These are phyloP conservation scores for Tulasnella sp. DNA, from an alignment of 768 basidiomycete species.

Conservation along the genomic window DNA sequence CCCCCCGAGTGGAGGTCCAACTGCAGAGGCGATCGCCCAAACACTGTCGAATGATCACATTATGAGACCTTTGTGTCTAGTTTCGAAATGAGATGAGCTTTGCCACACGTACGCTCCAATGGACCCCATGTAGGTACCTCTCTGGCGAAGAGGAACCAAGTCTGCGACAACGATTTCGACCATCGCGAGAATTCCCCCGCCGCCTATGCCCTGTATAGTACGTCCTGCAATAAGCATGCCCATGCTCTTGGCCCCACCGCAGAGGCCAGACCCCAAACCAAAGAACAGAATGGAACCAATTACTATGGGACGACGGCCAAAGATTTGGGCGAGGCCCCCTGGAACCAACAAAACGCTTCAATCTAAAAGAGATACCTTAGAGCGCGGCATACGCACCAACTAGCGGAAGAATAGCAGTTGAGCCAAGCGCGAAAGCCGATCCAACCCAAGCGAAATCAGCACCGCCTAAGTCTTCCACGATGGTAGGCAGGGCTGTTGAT, in stretches of 20 bases:
- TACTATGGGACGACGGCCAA: conserved; percentile 46
- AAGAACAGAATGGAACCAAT: conserved; percentile 44
- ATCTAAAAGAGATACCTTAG: neutral
- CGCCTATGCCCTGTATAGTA: conserved; percentile 44
- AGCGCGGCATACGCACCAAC: conserved; percentile 43
- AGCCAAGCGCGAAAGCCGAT: conserved; percentile 39
- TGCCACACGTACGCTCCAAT: conserved; percentile 42
- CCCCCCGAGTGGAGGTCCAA: conserved; percentile 35
- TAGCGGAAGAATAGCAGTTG: conserved; percentile 45
- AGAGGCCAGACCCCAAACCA: conserved; percentile 48
- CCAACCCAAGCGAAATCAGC: conserved; percentile 38
- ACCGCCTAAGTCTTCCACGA: conserved; percentile 31
- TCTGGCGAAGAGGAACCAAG: conserved; percentile 51
- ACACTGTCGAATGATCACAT: conserved; percentile 38
- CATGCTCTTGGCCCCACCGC: conserved; percentile 49
- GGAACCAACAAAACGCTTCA: neutral
- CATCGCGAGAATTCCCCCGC: conserved; percentile 42
- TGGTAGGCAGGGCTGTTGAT: conserved; percentile 34
- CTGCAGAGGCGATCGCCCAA: conserved; percentile 42
- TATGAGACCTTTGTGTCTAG: neutral
- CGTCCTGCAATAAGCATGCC: conserved; percentile 44
- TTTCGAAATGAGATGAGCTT: conserved; percentile 22
- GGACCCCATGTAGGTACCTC: conserved; percentile 45
- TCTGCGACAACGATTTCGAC: conserved; percentile 45
- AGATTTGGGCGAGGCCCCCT: conserved; percentile 44